Conservation (phyloP, 208 protist species). For the Trypanosoma cruzi region DNA sequence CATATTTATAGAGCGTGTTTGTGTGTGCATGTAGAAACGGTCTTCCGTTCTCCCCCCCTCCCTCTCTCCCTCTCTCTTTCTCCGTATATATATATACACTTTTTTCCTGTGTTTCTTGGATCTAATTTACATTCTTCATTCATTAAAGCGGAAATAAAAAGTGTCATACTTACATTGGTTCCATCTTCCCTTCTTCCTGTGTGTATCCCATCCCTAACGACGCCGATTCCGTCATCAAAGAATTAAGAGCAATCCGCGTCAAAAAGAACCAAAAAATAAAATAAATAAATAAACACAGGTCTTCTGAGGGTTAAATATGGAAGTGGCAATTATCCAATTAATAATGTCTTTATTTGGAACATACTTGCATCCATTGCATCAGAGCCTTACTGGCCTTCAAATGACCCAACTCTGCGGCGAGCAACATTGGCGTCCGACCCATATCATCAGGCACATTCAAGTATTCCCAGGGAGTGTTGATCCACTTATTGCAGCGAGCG, state of each 20-base stretch:
- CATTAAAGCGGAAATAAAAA: background rate
- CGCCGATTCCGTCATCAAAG: no score
- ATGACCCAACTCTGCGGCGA: slow-evolving; percentile 34
- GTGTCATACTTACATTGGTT: background rate
- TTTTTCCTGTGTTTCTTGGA: background rate
- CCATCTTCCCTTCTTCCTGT: no score
- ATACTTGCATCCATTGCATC: slow-evolving; percentile 3
- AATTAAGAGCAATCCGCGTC: no score
- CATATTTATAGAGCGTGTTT: background rate
- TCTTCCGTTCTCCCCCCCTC: background rate
- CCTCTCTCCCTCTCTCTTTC: background rate
- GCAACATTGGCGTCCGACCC: slow-evolving; percentile 32
- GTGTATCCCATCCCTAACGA: no score
- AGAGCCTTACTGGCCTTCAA: slow-evolving; percentile 14
- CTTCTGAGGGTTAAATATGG: no score
- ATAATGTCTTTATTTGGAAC: background rate
- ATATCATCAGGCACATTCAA: slow-evolving; percentile 27
- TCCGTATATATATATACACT: slow-evolving; percentile 5
- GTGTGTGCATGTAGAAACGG: no score
- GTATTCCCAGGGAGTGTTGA: slow-evolving; percentile 19
- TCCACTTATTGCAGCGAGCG: background rate
- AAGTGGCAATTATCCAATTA: no score
- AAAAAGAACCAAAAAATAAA: no score
- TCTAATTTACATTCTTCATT: slow-evolving; percentile 1
- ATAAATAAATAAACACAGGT: no score